A percentile compares a stretch with the other conserved stretches of the same genome.
Conservation (phyloP, 179 eudicot genomes). For the Amaranthus tricolor region DNA sequence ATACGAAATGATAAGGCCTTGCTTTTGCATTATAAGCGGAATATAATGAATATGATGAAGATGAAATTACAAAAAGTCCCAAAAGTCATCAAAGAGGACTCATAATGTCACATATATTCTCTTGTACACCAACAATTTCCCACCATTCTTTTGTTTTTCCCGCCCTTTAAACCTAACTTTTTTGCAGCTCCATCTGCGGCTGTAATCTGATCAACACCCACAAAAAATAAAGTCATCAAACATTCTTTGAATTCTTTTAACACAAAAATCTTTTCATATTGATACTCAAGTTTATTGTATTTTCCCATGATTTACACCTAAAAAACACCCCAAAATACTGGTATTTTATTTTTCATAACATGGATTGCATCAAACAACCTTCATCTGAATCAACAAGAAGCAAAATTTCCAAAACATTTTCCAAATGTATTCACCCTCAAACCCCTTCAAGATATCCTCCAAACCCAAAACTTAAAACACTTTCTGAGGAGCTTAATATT, state of each 20-base stretch:
- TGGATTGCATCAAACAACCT: constrained; percentile 53
- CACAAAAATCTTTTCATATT: not conserved
- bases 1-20: too few relatives aligned
- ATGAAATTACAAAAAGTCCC: too few relatives aligned
- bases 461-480: constrained; percentile 28
- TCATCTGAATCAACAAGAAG: constrained; percentile 42
- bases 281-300: too few relatives aligned
- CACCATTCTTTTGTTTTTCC: constrained; percentile 17
- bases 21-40: too few relatives aligned
- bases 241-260: constrained; percentile 9
- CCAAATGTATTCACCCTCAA: constrained; percentile 49
- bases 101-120: constrained; percentile 14
- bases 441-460: constrained; percentile 41
- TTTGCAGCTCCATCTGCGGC: constrained; percentile 17
- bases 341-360: constrained; percentile 5
- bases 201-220: constrained; percentile 9
- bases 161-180: constrained; percentile 18
- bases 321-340: not conserved
- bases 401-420: constrained; percentile 56
- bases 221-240: not conserved
- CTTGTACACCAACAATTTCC: constrained; percentile 20
- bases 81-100: constrained; percentile 26
- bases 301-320: constrained; percentile 15
- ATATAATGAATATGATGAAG: too few relatives aligned
- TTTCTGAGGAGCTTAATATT: constrained; percentile 37